Conservation (phyloP, 2,329 filamentous ascomycete genomes). For the Microdochium trichocladiopsis region DNA sequence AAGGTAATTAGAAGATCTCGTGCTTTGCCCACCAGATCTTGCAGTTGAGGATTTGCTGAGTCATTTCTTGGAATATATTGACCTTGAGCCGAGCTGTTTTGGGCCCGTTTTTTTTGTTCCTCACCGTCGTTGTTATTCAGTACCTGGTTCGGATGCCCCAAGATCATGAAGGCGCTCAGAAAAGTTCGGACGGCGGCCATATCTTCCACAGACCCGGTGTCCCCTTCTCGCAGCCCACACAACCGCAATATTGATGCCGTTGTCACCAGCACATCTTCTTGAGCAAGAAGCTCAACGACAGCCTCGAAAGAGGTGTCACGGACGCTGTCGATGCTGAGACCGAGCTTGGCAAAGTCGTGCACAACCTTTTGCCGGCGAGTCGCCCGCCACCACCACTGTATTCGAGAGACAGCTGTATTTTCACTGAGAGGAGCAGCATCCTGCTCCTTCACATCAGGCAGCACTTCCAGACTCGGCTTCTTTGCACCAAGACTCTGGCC, state of each 20-base stretch:
- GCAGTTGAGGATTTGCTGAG: slow-evolving; percentile 53
- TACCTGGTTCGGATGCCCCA: slow-evolving; percentile 72
- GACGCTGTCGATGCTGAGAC: slow-evolving; percentile 64
- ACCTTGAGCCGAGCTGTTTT: slow-evolving; percentile 26
- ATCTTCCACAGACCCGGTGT: slow-evolving; percentile 54
- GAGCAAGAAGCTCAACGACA: slow-evolving; percentile 61
- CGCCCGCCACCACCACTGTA: slow-evolving; percentile 66
- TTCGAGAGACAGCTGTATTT: slow-evolving; percentile 55
- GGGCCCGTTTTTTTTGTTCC: slow-evolving; percentile 49
- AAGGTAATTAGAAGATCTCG: slow-evolving; percentile 73
- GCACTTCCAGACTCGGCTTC: slow-evolving; percentile 20
- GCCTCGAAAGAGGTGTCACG: slow-evolving; percentile 65
- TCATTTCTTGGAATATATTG: slow-evolving; percentile 41
- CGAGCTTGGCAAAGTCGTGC: slow-evolving; percentile 58
- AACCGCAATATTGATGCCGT: slow-evolving; percentile 63
- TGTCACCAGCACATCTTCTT: slow-evolving; percentile 56
- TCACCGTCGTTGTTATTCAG: slow-evolving; percentile 66
- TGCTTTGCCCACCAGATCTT: slow-evolving; percentile 71
- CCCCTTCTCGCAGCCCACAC: slow-evolving; percentile 62
- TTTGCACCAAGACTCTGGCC: slow-evolving; percentile 40
- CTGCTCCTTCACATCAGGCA: slow-evolving; percentile 45
- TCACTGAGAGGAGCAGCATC: slow-evolving; percentile 39
- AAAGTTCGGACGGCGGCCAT: slow-evolving; percentile 70
- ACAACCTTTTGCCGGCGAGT: slow-evolving; percentile 51
- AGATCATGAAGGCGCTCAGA: slow-evolving; percentile 71